These are phyloP conservation scores for Ophiostoma australiae DNA, from an alignment of 2,329 filamentous ascomycete species.

Conservation along the genomic window DNA sequence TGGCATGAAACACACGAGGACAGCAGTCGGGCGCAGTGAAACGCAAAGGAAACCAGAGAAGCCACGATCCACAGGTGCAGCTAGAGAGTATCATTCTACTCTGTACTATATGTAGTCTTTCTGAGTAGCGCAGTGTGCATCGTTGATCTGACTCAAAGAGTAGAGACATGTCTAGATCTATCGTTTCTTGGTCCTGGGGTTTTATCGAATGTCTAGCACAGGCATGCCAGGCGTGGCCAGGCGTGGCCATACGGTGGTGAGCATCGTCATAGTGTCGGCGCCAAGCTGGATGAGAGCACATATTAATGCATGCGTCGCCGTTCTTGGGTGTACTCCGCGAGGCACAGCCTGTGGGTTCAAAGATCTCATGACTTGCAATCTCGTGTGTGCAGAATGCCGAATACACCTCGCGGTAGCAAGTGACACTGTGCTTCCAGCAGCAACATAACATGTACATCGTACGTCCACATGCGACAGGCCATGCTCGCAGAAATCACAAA, in stretches of 20 bases:
- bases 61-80: neutral
- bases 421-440: no score
- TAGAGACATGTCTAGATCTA: neutral
- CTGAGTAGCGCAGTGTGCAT: neutral
- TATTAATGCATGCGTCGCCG: neutral
- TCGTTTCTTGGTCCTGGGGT: neutral
- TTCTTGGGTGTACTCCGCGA: neutral
- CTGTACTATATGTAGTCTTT: no score
- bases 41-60: constrained; percentile 3
- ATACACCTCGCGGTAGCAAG: no score
- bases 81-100: neutral
- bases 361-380: no score
- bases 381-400: no score
- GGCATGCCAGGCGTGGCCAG: neutral
- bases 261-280: neutral
- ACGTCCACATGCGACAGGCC: no score
- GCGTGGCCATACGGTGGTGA: neutral
- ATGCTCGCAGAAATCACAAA: no score
- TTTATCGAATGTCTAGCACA: neutral
- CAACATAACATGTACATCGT: no score
- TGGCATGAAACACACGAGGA: neutral
- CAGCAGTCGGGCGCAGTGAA: constrained; percentile 9
- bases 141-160: neutral
- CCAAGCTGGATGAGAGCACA: neutral
- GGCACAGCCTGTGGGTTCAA: no score